These are phyloP conservation scores for Buxus sempervirens DNA, from an alignment of 164 flowering plant genomes.

Conservation along the genomic window DNA sequence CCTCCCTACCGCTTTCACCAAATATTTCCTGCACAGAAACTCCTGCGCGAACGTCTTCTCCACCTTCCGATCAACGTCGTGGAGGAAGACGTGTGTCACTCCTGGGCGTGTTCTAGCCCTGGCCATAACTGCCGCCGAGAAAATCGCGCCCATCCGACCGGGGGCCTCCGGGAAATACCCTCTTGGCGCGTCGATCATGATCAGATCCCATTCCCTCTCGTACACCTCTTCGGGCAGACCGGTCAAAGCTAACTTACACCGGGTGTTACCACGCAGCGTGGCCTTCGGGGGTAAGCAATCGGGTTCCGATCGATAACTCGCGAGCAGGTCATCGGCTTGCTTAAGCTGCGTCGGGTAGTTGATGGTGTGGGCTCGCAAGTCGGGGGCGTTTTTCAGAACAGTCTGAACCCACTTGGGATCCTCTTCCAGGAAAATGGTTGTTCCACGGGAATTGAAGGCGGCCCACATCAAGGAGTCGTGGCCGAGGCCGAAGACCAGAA, in stretches of 20 bases:
- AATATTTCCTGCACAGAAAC: slow-evolving; percentile 58
- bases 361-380: slow-evolving; percentile 45
- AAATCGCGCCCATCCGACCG: slow-evolving; percentile 81
- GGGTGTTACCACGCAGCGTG: slow-evolving; percentile 32
- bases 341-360: slow-evolving; percentile 50
- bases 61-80: slow-evolving; percentile 68
- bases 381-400: slow-evolving; percentile 44
- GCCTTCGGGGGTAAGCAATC: slow-evolving; percentile 28
- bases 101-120: slow-evolving; percentile 44
- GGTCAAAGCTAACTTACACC: slow-evolving; percentile 50
- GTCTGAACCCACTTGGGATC: slow-evolving; percentile 59
- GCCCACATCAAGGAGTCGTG: slow-evolving; percentile 47
- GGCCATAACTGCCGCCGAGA: slow-evolving; percentile 76
- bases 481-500: slow-evolving; percentile 50
- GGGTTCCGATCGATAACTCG: slow-evolving; percentile 28
- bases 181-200: slow-evolving; percentile 82
- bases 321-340: slow-evolving; percentile 49
- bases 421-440: slow-evolving; percentile 58
- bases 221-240: slow-evolving; percentile 57
- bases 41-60: slow-evolving; percentile 57
- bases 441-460: slow-evolving; percentile 34
- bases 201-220: slow-evolving; percentile 72
- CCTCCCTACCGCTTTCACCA: slow-evolving; percentile 45
- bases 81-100: slow-evolving; percentile 68
- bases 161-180: slow-evolving; percentile 67